Conservation (phyloP, 768 basidiomycete species). For the Candolleomyces eurysporus region DNA sequence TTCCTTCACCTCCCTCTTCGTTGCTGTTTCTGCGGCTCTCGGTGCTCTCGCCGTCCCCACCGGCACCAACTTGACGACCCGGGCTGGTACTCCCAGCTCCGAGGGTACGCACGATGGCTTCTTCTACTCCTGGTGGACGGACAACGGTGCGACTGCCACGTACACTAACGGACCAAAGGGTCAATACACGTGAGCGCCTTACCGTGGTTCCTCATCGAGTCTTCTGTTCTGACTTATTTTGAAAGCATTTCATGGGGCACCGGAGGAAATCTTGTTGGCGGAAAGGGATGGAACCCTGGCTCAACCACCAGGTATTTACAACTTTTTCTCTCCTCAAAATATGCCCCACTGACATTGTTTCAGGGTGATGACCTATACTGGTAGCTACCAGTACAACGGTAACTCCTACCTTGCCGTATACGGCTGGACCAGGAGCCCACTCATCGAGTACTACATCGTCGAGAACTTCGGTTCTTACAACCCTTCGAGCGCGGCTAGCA, state of each 20-base stretch:
- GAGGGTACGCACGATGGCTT: constrained; percentile 32
- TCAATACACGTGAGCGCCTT: neutral
- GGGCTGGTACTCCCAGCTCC: constrained; percentile 20
- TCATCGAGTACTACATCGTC: constrained; percentile 49
- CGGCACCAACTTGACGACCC: constrained; percentile 5
- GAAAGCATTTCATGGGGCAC: constrained; percentile 24
- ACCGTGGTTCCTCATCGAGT: neutral
- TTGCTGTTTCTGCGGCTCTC: constrained; percentile 11
- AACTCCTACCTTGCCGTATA: constrained; percentile 46
- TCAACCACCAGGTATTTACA: constrained; percentile 15
- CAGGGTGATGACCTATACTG: constrained; percentile 37
- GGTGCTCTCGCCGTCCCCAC: constrained; percentile 19
- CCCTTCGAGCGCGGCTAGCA: constrained; percentile 30
- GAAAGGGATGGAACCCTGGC: constrained; percentile 39
- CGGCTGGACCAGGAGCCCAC: constrained; percentile 44
- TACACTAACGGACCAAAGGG: constrained; percentile 28
- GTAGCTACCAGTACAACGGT: constrained; percentile 34
- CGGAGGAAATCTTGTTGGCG: constrained; percentile 36
- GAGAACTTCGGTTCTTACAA: constrained; percentile 43
- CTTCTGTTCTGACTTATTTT: neutral
- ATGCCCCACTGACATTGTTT: neutral
- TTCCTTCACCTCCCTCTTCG: neutral
- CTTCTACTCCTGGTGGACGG: constrained; percentile 39
- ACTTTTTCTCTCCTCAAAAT: neutral
- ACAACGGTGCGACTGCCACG: constrained; percentile 25